Base-by-base conservation (phyloP, 306 rosid species). In the Cucumis hystrix region DNA sequence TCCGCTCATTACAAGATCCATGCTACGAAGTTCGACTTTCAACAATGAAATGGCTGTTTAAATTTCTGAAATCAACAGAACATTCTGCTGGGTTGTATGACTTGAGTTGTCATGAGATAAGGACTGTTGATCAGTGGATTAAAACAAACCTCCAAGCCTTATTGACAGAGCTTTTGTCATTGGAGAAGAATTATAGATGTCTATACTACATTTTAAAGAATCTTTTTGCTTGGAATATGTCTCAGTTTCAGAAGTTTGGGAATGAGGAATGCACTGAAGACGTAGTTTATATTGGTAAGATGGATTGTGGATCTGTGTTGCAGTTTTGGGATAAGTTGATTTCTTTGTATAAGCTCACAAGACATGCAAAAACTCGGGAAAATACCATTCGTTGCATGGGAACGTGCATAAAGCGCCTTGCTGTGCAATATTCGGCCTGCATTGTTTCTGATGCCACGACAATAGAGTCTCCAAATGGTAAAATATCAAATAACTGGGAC, bases 31-130 rank as follows among this genome's bases (percentile, higher is more conserved):
- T 95, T 86, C 91, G 97, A 79, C 93, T 90, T 74, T 89, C 92
- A 81, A 90, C 97, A 52, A 77, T 95, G 83, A 95, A 92, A 88
- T 95, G 97, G 98, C 83, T 95, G 55, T 88, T 88, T 73, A 92
- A 88, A 83, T 92, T 83, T 75, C 79, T 95, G 83, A 92, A 88
- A 79, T 87, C 89, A 33, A 81, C 83, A 16, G 85, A 92, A 78
- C 79, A 88, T 64, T 86, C 79, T 79, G 82, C 45, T 16, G 82
- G 77, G 78, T 79, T 84, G 78, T 41, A 61, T 80, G 88, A 90
- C 88, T 71, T 72, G 67, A 72, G 62, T 57, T 77, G 83, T 67
- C 64, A 80, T 35, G 92, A 89, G 76, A 84, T 87, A 78, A 80
- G 74, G 80, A 79, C 60, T 69, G 70, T 92, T 78, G 87, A 80